Conservation (phyloP, 192 early-diverging fungal species). For the Cladochytrium replicatum region DNA sequence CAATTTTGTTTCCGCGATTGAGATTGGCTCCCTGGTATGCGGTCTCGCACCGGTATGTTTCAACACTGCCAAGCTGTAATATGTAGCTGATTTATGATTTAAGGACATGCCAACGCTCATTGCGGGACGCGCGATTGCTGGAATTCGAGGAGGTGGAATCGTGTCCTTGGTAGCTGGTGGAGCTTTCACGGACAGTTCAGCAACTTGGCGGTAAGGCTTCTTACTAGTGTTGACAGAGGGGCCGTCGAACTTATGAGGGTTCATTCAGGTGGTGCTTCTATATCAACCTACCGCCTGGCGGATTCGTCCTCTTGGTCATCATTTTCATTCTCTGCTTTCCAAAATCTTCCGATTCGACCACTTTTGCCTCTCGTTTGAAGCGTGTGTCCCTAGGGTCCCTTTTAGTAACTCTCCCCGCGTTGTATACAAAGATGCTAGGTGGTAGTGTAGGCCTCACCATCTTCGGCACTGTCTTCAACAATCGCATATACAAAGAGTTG, state of each 20-base stretch:
- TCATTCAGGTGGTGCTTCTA: constrained; percentile 43
- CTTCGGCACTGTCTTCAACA: constrained; percentile 60
- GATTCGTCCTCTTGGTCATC: constrained; percentile 43
- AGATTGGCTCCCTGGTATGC: constrained; percentile 65
- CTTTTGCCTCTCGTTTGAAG: constrained; percentile 36
- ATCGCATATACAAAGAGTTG: constrained; percentile 34
- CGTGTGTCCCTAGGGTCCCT: constrained; percentile 58
- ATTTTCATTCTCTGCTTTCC: constrained; percentile 49
- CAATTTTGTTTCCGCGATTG: constrained; percentile 59
- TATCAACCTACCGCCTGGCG: constrained; percentile 69
- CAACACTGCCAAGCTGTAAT: no score
- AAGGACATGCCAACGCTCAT: constrained; percentile 47
- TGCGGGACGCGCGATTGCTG: constrained; percentile 57
- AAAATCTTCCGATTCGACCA: constrained; percentile 30
- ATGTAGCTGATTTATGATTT: no score
- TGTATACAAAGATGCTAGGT: constrained; percentile 45
- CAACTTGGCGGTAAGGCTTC: no score
- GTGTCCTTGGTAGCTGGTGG: constrained; percentile 65
- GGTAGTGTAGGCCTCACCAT: constrained; percentile 56
- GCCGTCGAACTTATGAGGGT: constrained; percentile 46
- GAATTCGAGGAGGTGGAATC: constrained; percentile 73
- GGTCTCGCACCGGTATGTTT: constrained; percentile 52
- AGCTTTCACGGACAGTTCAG: constrained; percentile 58
- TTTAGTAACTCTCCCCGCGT: constrained; percentile 46
- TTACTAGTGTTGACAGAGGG: constrained; percentile 67